A percentile compares a stretch with the other conserved stretches of the same genome.
Evolutionary conservation across 2,329 filamentous ascomycete species (phyloP).

Genomic region (Colletotrichum paranaense): DNA sequence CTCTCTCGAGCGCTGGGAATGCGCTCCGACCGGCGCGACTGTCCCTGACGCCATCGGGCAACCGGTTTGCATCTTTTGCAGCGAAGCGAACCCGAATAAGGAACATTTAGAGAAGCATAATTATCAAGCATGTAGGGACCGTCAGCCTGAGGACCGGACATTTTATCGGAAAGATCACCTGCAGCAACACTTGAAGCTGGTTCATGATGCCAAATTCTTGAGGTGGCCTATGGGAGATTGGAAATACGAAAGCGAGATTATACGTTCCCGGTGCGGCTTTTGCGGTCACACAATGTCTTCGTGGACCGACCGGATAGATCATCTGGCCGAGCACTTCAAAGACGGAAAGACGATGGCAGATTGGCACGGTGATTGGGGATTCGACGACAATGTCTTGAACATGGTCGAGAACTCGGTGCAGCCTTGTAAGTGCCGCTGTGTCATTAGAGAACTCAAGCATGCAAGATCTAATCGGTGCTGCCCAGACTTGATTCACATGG

Average conservation of each 20-base stretch:
- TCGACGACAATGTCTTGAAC: conserved; percentile 47
- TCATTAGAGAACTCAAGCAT: no score
- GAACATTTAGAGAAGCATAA: conserved; percentile 52
- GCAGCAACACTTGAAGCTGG: conserved; percentile 49
- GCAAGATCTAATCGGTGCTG: neutral
- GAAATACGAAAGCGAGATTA: conserved; percentile 20
- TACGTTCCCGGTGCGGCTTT: conserved; percentile 49
- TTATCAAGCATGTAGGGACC: conserved; percentile 59
- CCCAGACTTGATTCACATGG: conserved; percentile 50
- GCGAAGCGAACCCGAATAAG: conserved; percentile 42
- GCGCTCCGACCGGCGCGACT: conserved; percentile 37
- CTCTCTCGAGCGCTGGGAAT: conserved; percentile 58
- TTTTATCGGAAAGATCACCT: conserved; percentile 59
- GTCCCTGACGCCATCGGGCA: conserved; percentile 47
- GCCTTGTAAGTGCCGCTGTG: conserved; percentile 41
- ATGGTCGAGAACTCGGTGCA: conserved; percentile 52
- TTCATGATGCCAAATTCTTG: conserved; percentile 25
- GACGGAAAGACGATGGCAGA: conserved; percentile 51
- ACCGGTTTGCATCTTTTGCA: conserved; percentile 54
- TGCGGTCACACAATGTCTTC: conserved; percentile 47
- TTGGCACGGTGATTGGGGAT: conserved; percentile 54
- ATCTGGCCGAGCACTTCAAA: conserved; percentile 53
- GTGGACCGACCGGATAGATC: conserved; percentile 49
- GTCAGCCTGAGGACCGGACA: conserved; percentile 53
- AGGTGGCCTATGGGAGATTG: conserved; percentile 27